Percentiles rank a stretch among this genome's conserved stretches.
These are phyloP conservation scores for Solanum paucissectum DNA, from an alignment of 257 asterid species.

Conservation along the genomic window DNA sequence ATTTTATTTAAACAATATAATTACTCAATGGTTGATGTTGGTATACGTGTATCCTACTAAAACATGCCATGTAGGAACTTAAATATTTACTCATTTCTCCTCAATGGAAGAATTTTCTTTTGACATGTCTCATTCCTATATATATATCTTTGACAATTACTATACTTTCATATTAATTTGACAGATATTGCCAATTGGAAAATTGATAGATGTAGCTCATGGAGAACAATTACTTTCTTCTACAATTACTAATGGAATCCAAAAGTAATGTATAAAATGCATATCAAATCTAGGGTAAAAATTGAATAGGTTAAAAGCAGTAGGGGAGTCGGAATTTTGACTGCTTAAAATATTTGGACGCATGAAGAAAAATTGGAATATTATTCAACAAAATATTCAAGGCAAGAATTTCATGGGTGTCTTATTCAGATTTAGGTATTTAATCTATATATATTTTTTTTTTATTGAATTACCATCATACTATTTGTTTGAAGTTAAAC, in stretches of 20 bases:
- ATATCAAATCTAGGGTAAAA: not conserved
- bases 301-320: not conserved
- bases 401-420: not conserved
- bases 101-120: not conserved
- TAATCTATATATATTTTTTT: not conserved
- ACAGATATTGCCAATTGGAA: not conserved
- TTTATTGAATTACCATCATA: not conserved
- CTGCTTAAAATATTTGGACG: not conserved
- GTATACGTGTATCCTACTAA: not conserved
- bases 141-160: not conserved
- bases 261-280: not conserved
- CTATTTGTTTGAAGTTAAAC: not conserved
- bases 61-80: not conserved
- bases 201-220: not conserved
- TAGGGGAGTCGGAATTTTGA: not conserved
- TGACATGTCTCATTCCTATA: not conserved
- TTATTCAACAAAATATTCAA: not conserved
- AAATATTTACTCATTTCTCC: not conserved
- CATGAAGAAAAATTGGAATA: not conserved
- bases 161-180: not conserved
- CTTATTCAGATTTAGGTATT: not conserved
- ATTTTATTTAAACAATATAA: no score
- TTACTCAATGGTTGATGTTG: not conserved
- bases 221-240: not conserved
- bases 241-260: not conserved